Conservation (phyloP, 2,329 filamentous ascomycete species). For the Ambrosiella beaveri region DNA sequence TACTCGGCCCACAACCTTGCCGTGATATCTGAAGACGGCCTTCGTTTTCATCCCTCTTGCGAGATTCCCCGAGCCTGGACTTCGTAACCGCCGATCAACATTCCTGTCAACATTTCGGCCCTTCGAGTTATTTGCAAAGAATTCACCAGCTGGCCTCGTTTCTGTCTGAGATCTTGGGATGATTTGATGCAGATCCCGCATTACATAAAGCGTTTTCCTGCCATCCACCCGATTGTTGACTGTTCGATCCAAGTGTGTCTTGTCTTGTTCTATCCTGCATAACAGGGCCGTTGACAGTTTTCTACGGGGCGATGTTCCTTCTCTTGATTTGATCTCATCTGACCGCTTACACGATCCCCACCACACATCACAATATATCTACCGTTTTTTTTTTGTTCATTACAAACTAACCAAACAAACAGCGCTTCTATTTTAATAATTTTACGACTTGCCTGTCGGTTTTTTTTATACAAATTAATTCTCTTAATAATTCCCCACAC, state of each 20-base stretch:
- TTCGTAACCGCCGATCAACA: slow-evolving; percentile 12
- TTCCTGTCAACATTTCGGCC: slow-evolving; percentile 13
- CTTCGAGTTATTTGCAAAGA: background rate
- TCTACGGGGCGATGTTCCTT: background rate
- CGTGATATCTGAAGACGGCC: background rate
- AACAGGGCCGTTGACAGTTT: background rate
- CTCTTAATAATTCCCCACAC: slow-evolving; percentile 8
- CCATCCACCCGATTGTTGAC: background rate
- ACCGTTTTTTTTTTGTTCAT: background rate
- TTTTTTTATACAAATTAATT: slow-evolving; percentile 7
- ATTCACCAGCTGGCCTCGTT: no score
- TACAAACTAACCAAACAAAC: background rate
- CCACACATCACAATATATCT: no score
- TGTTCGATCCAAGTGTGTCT: background rate
- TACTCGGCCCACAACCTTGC: background rate
- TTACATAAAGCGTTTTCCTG: background rate
- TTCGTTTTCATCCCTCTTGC: slow-evolving; percentile 5
- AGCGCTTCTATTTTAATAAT: slow-evolving; percentile 15
- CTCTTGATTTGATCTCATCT: background rate
- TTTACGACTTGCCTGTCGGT: slow-evolving; percentile 12
- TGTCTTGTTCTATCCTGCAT: background rate
- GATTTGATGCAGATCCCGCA: background rate
- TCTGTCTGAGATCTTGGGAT: background rate
- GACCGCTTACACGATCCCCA: background rate
- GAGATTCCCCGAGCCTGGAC: background rate